phyloP scores from a whole-genome alignment of 2,329 filamentous ascomycete species.

The Alternaria longipes region DNA sequence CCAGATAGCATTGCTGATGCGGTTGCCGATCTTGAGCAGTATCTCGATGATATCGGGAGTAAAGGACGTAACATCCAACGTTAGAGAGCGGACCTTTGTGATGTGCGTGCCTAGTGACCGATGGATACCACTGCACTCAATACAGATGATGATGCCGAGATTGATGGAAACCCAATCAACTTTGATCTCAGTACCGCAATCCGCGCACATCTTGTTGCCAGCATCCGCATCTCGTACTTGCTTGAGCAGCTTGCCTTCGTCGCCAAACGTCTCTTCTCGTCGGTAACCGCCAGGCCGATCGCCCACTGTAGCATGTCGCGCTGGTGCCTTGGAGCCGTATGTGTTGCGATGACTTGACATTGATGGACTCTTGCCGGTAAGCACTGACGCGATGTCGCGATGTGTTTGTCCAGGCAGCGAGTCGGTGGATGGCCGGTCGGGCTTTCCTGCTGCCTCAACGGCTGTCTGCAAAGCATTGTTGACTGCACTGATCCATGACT shows the following conservation, averaged over 20 bases:
- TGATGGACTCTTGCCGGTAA: conserved; percentile 90
- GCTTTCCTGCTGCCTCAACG: conserved; percentile 78
- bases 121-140: conserved; percentile 97
- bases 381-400: conserved; percentile 88
- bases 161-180: conserved; percentile 99
- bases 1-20: conserved; percentile 96
- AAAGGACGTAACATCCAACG: conserved; percentile 94
- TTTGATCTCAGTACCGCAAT: conserved; percentile 90
- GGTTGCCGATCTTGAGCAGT: conserved; percentile 88
- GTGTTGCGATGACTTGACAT: conserved; percentile 66
- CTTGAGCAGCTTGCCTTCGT: conserved; percentile 85
- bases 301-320: conserved; percentile 88
- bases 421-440: conserved; percentile 58
- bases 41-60: conserved; percentile 97
- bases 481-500: conserved; percentile 92
- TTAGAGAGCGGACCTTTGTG: conserved; percentile 94
- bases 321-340: conserved; percentile 68
- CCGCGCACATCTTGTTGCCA: conserved; percentile 92
- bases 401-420: conserved; percentile 68
- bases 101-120: conserved; percentile 96
- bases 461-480: conserved; percentile 98
- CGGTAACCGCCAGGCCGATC: conserved; percentile 77
- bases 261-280: conserved; percentile 77
- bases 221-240: conserved; percentile 89
- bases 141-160: conserved; percentile 92